A percentile compares a stretch with the other conserved stretches of the same genome.
phyloP scores from a whole-genome alignment of 1,139 yeast genomes.

The Kurtzmaniella quercitrusa region DNA sequence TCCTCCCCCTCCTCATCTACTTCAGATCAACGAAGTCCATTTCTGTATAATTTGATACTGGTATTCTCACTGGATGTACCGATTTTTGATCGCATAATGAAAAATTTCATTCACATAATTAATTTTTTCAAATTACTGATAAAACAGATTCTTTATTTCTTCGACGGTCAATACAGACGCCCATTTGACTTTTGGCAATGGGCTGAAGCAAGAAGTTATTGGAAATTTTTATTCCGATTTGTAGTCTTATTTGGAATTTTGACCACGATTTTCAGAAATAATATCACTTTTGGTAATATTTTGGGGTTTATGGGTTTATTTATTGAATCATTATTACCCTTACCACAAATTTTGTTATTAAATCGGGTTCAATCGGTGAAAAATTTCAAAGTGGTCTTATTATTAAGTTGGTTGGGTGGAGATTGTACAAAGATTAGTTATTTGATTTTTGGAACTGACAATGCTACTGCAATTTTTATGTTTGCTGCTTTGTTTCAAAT shows the following conservation, averaged over 20 bases:
- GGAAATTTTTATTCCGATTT: constrained; percentile 62
- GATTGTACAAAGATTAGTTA: constrained; percentile 76
- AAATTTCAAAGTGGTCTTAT: constrained; percentile 71
- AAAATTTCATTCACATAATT: neutral
- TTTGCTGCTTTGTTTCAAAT: constrained; percentile 81
- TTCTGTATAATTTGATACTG: neutral
- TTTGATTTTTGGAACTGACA: constrained; percentile 65
- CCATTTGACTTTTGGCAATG: constrained; percentile 84
- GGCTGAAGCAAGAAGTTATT: constrained; percentile 56
- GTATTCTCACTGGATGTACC: constrained; percentile 1
- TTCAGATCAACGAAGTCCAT: constrained; percentile 3
- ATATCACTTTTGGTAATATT: constrained; percentile 44
- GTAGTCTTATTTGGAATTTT: constrained; percentile 32
- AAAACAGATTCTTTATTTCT: constrained; percentile 45
- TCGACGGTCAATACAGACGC: constrained; percentile 66
- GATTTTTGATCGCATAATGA: constrained; percentile 4
- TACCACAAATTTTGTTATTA: constrained; percentile 79
- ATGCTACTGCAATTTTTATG: constrained; percentile 65
- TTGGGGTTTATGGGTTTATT: constrained; percentile 73
- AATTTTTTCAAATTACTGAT: constrained; percentile 10
- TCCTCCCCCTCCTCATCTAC: no score
- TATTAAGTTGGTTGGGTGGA: constrained; percentile 86
- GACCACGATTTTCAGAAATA: constrained; percentile 42
- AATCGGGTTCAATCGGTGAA: constrained; percentile 65
- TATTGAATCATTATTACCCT: constrained; percentile 77